Conservation (phyloP, 495 filamentous ascomycete species). For the Lepidopterella palustris region DNA sequence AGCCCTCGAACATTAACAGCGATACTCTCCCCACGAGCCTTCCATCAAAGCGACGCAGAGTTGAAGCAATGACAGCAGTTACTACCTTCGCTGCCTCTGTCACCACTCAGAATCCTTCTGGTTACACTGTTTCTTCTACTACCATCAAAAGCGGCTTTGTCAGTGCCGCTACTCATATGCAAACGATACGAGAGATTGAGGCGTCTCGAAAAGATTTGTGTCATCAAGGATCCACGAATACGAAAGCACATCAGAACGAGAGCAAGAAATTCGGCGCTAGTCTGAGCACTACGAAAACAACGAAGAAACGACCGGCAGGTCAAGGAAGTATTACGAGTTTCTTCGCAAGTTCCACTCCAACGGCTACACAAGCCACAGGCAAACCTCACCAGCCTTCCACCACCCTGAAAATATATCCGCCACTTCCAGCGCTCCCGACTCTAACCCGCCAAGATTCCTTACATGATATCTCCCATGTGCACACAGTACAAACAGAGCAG, state of each 20-base stretch:
- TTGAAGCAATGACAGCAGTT: not conserved
- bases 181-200: slow-evolving; percentile 25
- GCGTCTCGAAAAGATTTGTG: slow-evolving; percentile 1
- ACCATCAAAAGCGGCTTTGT: slow-evolving; percentile 30
- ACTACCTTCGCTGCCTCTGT: slow-evolving; percentile 10
- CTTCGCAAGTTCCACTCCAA: slow-evolving; percentile 31
- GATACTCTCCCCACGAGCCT: not conserved
- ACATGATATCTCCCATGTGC: slow-evolving; percentile 27
- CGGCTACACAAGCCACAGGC: not conserved
- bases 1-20: slow-evolving; percentile 1
- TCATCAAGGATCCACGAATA: not conserved
- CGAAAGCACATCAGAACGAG: slow-evolving; percentile 7
- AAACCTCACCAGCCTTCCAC: not conserved
- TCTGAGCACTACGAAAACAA: slow-evolving; percentile 15
- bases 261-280: not conserved
- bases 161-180: slow-evolving; percentile 24
- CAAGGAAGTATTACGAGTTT: slow-evolving; percentile 47
- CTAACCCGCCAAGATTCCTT: slow-evolving; percentile 1
- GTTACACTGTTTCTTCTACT: slow-evolving; percentile 25
- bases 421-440: not conserved
- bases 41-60: slow-evolving; percentile 19
- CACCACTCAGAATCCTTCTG: slow-evolving; percentile 26
- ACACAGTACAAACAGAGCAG: not conserved
- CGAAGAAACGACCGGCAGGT: slow-evolving; percentile 32
- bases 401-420: not conserved